Conservation (phyloP, 345 rosid genomes). For the Corymbia maculata region DNA sequence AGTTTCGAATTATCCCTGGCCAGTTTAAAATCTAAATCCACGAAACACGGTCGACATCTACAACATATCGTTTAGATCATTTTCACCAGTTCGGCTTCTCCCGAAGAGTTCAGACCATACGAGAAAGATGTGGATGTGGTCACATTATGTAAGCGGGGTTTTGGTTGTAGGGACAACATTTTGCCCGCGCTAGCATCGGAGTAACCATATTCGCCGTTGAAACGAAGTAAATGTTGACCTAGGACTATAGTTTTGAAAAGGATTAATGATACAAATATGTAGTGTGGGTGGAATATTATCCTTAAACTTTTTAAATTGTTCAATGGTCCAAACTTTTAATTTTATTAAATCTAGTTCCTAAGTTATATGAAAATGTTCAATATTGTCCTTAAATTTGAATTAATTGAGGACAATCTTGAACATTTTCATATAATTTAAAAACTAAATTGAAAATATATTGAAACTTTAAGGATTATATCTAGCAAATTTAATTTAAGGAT, state of each 20-base stretch:
- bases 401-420: too few species aligned
- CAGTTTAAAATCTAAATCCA: not conserved
- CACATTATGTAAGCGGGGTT: not conserved
- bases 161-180: not conserved
- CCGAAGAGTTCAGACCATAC: not conserved
- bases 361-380: too few species aligned
- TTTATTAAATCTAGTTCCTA: too few species aligned
- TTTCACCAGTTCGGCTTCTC: not conserved
- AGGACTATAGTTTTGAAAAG: too few species aligned
- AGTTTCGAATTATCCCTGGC: not conserved
- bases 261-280: too few species aligned
- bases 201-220: not conserved
- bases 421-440: too few species aligned
- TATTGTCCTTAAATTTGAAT: too few species aligned
- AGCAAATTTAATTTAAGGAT: too few species aligned
- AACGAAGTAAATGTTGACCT: not conserved
- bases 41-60: not conserved
- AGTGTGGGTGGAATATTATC: accelerated
- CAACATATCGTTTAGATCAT: not conserved
- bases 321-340: too few species aligned
- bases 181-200: too few species aligned
- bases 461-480: too few species aligned
- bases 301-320: not conserved
- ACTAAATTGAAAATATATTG: too few species aligned
- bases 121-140: not conserved